Percentiles rank a stretch among this genome's conserved stretches.
These are phyloP conservation scores for Carpinus fangiana DNA, from an alignment of 306 rosid species.

Conservation along the genomic window DNA sequence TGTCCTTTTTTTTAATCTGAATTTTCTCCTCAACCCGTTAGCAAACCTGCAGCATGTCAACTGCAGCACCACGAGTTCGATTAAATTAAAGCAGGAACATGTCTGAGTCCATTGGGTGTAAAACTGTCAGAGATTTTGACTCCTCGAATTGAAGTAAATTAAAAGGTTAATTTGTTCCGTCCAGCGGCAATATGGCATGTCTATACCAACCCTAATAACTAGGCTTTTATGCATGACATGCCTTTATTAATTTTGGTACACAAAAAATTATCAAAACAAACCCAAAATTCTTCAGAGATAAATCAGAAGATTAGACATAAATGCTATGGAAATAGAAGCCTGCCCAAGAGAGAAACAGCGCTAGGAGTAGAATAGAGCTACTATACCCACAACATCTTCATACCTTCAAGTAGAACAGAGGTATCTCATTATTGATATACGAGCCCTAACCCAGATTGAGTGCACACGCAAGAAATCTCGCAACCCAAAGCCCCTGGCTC, in stretches of 20 bases:
- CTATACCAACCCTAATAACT: background rate
- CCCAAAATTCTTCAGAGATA: too few species aligned
- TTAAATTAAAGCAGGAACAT: background rate
- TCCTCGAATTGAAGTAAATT: background rate
- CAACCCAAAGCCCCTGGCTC: background rate
- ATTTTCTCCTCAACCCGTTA: background rate
- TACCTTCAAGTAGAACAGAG: too few species aligned
- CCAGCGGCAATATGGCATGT: background rate
- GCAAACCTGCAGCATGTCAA: background rate
- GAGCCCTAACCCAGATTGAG: background rate
- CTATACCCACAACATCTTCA: too few species aligned
- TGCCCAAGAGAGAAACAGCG: too few species aligned
- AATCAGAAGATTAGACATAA: too few species aligned
- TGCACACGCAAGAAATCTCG: background rate
- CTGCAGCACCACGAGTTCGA: background rate
- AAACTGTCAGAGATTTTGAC: background rate
- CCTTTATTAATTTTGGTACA: background rate
- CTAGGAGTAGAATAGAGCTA: too few species aligned
- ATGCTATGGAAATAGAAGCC: too few species aligned
- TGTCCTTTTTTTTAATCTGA: background rate
- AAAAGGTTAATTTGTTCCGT: background rate
- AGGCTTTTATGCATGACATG: background rate
- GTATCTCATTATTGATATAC: background rate
- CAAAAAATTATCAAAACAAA: too few species aligned
- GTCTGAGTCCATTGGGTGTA: background rate